Percentiles rank a stretch among this genome's conserved stretches.
phyloP scores from a whole-genome alignment of 2,329 filamentous ascomycete genomes.

The Domatiomyces catenatus region DNA sequence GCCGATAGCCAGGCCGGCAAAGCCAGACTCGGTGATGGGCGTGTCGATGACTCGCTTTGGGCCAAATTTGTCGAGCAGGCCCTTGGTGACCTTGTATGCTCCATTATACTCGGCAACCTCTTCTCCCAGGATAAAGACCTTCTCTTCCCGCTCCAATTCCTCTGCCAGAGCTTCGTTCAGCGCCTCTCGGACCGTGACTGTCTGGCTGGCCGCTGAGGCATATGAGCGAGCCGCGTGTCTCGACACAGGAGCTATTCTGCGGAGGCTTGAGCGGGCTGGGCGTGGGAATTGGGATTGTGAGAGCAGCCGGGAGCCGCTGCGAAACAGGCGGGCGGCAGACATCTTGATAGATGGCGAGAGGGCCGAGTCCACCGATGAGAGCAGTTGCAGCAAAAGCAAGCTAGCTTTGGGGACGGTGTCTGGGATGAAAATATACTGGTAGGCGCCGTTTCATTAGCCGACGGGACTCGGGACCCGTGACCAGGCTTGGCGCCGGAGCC shows the following conservation, averaged over 20 bases:
- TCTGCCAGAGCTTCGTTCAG: constrained; percentile 96
- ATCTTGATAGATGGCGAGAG: constrained; percentile 31
- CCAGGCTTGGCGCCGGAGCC: not conserved
- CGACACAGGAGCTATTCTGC: constrained; percentile 28
- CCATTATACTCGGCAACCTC: constrained; percentile 98
- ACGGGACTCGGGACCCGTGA: not conserved
- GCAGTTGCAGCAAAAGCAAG: not conserved
- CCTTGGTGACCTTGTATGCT: constrained; percentile 94
- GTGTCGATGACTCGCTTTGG: constrained; percentile 96
- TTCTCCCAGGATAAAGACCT: constrained; percentile 92
- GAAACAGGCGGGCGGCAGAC: constrained; percentile 47
- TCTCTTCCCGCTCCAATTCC: constrained; percentile 85
- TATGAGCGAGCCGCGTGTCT: constrained; percentile 38
- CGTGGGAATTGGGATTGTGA: constrained; percentile 38
- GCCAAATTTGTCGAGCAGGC: constrained; percentile 88
- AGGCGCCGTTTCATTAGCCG: not conserved
- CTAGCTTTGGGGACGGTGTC: not conserved
- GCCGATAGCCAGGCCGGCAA: constrained; percentile 83
- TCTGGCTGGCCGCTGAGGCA: constrained; percentile 54
- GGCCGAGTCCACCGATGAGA: constrained; percentile 19
- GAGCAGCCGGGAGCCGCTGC: constrained; percentile 47
- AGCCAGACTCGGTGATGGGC: constrained; percentile 95
- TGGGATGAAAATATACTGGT: not conserved
- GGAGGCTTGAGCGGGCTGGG: constrained; percentile 28
- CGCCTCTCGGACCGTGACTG: constrained; percentile 92